These are phyloP conservation scores for Daldinia childiae DNA, from an alignment of 495 filamentous ascomycete species.

Conservation along the genomic window DNA sequence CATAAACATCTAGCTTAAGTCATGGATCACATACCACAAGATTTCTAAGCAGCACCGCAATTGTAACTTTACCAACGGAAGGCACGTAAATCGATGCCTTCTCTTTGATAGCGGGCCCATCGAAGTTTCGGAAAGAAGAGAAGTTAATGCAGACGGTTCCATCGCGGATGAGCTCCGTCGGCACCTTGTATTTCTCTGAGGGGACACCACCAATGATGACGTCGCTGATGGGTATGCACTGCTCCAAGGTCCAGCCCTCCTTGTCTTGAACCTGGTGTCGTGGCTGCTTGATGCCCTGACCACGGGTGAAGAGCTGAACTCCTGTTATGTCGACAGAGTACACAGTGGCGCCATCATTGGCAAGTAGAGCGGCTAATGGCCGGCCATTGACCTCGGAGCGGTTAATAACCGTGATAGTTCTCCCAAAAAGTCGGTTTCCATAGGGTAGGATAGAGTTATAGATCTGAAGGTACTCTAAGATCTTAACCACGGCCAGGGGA, in stretches of 20 bases:
- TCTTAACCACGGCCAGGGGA: slow-evolving; percentile 93
- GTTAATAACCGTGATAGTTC: slow-evolving; percentile 94
- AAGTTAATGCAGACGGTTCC: slow-evolving; percentile 98
- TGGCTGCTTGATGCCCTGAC: slow-evolving; percentile 79
- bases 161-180: slow-evolving; percentile 79
- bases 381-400: slow-evolving; percentile 93
- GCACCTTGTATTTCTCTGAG: slow-evolving; percentile 84
- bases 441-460: slow-evolving; percentile 97
- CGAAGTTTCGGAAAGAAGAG: slow-evolving; percentile 95
- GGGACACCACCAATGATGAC: slow-evolving; percentile 97
- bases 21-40: slow-evolving; percentile 72
- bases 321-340: slow-evolving; percentile 94
- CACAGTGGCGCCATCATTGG: slow-evolving; percentile 94
- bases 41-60: slow-evolving; percentile 89
- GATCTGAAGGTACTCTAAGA: slow-evolving; percentile 91
- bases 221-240: slow-evolving; percentile 86
- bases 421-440: slow-evolving; percentile 90
- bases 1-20: background rate
- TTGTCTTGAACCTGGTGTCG: slow-evolving; percentile 86
- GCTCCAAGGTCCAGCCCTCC: slow-evolving; percentile 75
- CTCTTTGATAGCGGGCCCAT: slow-evolving; percentile 79
- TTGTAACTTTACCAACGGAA: slow-evolving; percentile 96
- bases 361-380: slow-evolving; percentile 91
- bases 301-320: slow-evolving; percentile 91
- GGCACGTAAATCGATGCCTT: slow-evolving; percentile 97